Percentiles rank a stretch among this genome's conserved stretches.
These are phyloP conservation scores for Inonotus hispidus DNA, from an alignment of 1,284 basidiomycete species.

Conservation along the genomic window DNA sequence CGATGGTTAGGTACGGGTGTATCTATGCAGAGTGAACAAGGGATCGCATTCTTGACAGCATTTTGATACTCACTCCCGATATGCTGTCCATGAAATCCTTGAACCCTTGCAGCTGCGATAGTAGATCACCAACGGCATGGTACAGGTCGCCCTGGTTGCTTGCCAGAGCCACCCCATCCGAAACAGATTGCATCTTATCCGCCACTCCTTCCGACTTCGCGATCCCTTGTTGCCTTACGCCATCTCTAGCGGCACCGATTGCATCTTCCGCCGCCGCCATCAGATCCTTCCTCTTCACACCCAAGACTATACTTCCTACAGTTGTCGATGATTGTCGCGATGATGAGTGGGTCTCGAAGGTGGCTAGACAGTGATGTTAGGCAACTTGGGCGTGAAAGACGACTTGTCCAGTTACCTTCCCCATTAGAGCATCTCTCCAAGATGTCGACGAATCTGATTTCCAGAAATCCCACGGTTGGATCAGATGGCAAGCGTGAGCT, in stretches of 20 bases:
- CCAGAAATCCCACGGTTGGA: neutral
- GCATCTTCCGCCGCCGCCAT: no score
- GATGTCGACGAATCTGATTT: neutral
- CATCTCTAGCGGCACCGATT: no score
- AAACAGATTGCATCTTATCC: no score
- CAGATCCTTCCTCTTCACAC: no score
- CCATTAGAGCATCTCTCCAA: neutral
- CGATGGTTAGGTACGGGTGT: neutral
- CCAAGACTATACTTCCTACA: no score
- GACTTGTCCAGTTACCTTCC: neutral
- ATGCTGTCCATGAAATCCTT: neutral
- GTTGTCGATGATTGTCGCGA: no score
- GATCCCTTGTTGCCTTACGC: no score
- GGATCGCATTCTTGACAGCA: no score
- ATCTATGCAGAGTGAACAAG: neutral
- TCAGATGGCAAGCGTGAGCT: neutral
- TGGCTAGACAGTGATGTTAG: no score
- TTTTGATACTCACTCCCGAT: neutral
- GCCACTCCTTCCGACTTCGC: no score
- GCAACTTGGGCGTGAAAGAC: neutral
- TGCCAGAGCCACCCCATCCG: no score
- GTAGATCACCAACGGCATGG: neutral
- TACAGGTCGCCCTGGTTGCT: neutral
- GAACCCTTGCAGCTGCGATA: neutral
- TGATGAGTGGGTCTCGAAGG: no score